Base-by-base conservation (phyloP, 148 eudicot genomes). In the Cornus kousa region DNA sequence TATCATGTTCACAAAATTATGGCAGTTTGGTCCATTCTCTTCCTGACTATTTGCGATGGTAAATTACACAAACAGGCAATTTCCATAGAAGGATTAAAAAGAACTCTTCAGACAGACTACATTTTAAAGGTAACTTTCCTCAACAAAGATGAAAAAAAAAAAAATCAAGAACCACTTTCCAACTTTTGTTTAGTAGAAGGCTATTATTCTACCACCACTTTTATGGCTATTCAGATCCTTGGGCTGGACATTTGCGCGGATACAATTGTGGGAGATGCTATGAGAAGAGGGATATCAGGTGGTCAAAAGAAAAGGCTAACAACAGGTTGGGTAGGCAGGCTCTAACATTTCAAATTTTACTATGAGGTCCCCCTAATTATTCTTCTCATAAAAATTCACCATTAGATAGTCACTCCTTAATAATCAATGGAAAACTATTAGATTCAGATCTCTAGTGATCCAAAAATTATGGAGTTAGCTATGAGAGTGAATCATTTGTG, bases 271-370 rank as follows among this genome's bases (percentile, higher is more conserved):
- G 80, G 80, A 35, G 73, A 78, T 59, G 74, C 74, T 11, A 70
- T 78, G 74, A 78, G 50, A 59, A 78, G 69, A 70, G 80, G 80
- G 59, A 70, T 78, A 35, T 78, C 74, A 28, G 69, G 80, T 70
- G 80, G 74, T 5, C 74, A 70, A 43, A 78, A 70, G 80, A 78
- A 71, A 71, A 78, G 80, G 64, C 55, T 78, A 64, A 78, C 80
- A 22, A 78, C 80, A 78, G 80, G 70, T 78, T 10, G 17, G 10
- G 48, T 43, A 28, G 28, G 28, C 28, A 28, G 28, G 28, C 28
- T 28, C 28, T 28, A 28, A 28, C 28, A 28, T 28, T 0, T 28
- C 28, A 28, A 28, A 28, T 28, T 28, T 28, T 28, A 28, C 28
- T 28, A 28, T 28, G 28, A 28, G 28, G 28, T 28, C 0, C 28